Evolutionary conservation across 169 alveolate species (phyloP).

Genomic region (Eimeria sp.): DNA sequence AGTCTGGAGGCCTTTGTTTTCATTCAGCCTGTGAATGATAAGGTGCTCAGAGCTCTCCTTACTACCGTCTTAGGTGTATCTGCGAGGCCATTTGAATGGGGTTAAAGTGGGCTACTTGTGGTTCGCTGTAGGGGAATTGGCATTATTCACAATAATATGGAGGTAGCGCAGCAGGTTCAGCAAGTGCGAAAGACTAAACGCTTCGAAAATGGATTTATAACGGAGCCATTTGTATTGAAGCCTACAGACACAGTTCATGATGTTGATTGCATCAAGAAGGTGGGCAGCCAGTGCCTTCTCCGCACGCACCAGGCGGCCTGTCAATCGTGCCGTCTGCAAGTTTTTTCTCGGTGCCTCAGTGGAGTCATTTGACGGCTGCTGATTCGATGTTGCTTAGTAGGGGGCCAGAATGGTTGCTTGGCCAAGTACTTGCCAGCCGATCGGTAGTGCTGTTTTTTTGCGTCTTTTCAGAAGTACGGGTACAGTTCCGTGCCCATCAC

Average conservation of each 20-base stretch:
- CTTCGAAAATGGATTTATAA: constrained; percentile 94
- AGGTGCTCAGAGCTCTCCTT: not conserved
- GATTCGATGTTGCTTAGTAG: not conserved
- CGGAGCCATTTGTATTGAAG: constrained; percentile 92
- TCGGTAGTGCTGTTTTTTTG: not conserved
- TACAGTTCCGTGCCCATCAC: constrained; percentile 94
- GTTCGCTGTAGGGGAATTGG: constrained; percentile 92
- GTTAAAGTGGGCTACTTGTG: not conserved
- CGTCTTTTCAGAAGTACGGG: constrained; percentile 73
- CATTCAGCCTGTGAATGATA: not conserved
- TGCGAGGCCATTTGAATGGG: not conserved
- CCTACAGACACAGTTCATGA: constrained; percentile 93
- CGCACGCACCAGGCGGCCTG: not conserved
- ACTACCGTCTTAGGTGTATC: not conserved
- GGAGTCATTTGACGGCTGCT: not conserved
- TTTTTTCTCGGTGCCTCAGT: not conserved
- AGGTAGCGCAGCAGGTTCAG: constrained; percentile 90
- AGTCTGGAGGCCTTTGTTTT: not conserved
- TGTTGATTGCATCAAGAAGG: constrained; percentile 86
- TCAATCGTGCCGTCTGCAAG: not conserved
- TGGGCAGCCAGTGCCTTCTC: constrained; percentile 11
- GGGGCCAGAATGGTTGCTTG: not conserved
- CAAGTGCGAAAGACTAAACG: constrained; percentile 95
- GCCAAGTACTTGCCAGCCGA: not conserved
- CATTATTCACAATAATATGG: constrained; percentile 94